Evolutionary conservation across 441 rosid species (phyloP).

Genomic region (Adansonia grandidieri): DNA sequence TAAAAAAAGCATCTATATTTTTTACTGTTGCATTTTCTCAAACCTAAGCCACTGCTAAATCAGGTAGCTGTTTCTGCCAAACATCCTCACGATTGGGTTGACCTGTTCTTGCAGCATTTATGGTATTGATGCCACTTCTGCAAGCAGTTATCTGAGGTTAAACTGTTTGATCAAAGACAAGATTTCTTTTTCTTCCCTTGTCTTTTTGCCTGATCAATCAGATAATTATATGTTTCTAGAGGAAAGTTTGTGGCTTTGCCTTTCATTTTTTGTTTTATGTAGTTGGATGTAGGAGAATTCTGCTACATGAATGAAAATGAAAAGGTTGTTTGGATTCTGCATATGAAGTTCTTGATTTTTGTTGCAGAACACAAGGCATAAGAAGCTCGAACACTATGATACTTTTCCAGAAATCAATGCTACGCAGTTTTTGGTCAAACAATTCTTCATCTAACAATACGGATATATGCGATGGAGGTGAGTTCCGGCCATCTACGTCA

Average conservation of each 20-base stretch:
- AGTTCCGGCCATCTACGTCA: conserved; percentile 27
- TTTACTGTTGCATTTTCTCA: background rate
- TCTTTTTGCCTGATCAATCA: conserved; percentile 1
- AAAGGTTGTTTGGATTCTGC: background rate
- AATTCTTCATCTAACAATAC: conserved; percentile 31
- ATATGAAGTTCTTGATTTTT: conserved; percentile 13
- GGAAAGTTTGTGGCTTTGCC: background rate
- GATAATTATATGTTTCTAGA: background rate
- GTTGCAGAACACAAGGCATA: conserved; percentile 23
- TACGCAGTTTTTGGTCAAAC: conserved; percentile 35
- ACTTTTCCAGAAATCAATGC: conserved; percentile 40
- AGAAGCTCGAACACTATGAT: conserved; percentile 2
- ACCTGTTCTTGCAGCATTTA: background rate
- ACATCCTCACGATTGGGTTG: background rate
- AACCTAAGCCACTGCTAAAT: background rate
- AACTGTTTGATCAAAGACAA: background rate
- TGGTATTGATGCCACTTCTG: background rate
- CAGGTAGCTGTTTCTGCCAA: background rate
- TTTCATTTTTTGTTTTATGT: background rate
- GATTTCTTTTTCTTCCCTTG: background rate
- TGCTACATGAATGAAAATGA: conserved; percentile 2
- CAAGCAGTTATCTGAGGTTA: background rate
- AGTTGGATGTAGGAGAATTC: background rate
- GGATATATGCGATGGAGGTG: conserved; percentile 37
- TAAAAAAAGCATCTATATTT: conserved; percentile 12